Evolutionary conservation across 768 basidiomycete genomes (phyloP).

Genomic region (Serendipita sp.): DNA sequence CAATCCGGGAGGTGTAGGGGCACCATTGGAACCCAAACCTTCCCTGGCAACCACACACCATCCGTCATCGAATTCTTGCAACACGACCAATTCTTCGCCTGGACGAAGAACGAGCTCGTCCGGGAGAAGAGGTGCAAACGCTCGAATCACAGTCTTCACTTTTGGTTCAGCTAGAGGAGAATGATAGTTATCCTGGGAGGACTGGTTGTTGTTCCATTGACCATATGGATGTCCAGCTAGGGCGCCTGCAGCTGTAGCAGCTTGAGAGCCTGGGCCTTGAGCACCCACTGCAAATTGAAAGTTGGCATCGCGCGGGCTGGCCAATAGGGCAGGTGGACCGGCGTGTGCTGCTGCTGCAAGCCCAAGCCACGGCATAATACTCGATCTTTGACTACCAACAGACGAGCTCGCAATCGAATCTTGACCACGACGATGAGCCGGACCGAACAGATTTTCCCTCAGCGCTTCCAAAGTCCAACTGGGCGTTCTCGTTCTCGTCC

Average conservation of each 20-base stretch:
- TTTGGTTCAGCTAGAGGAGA: not conserved
- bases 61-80: slow-evolving; percentile 59
- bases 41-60: slow-evolving; percentile 63
- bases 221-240: not conserved
- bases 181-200: not conserved
- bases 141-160: slow-evolving; percentile 5
- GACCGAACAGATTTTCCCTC: slow-evolving; percentile 1
- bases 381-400: slow-evolving; percentile 2
- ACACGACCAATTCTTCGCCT: slow-evolving; percentile 45
- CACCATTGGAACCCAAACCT: slow-evolving; percentile 9
- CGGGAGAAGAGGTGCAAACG: slow-evolving; percentile 52
- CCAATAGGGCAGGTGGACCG: not conserved
- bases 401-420: not conserved
- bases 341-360: not conserved
- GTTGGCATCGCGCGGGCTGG: slow-evolving; percentile 5
- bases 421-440: slow-evolving; percentile 3
- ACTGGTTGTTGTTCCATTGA: not conserved
- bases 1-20: not conserved
- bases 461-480: slow-evolving; percentile 4
- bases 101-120: slow-evolving; percentile 48
- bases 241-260: not conserved
- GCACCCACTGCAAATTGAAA: not conserved
- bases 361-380: not conserved
- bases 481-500: not conserved
- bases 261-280: not conserved